Base-by-base conservation (phyloP, 2,329 filamentous ascomycete genomes). In the Verticillium longisporum region DNA sequence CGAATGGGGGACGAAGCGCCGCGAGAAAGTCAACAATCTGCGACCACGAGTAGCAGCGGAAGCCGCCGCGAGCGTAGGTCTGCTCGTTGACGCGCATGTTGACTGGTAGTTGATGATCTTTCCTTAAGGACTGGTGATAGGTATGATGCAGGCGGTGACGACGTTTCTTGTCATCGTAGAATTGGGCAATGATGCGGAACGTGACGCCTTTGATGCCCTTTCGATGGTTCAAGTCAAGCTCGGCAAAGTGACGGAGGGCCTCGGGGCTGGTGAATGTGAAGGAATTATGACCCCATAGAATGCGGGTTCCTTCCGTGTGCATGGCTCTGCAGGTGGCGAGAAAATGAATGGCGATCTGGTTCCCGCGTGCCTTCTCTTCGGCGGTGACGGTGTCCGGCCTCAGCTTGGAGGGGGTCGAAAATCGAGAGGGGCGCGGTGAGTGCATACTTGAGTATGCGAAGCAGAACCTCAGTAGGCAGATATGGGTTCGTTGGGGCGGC, bases 191-290 rank as follows among this genome's bases (percentile, higher is more conserved):
- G 66, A 85, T 72, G 53, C 83, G 81, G 50, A 85, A 71, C 33
- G 74, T 84, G 66, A 82, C 70, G 61, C 78, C 72, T 31, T 74
- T 73, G 60, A 86, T 75, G 11, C 72, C 69, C 36, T 75, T 69
- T 15, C 83, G 80, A 61, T 77, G 77, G 4, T 70, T 61, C 11
- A 74, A 61, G 55, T 75, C 71, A 38, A 85, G 70, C 34, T 81
- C 78, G 56, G 75, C 71, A 65, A 86, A 84, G 57, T 78, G 75
- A 45, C 75, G 76, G 5, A 86, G 70, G 2, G 80, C 75, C 41
- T 78, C 74, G 32, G 77, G 77, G n/a, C 74, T 79, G 0, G 83
- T 86, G 70, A 86, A 86, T 31, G 78, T 70, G 64, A 85, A 85
- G 0, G 71, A 70, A 67, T 86, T 86, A 58, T 75, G 79, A 31